Evolutionary conservation across 1,284 basidiomycete species (phyloP).

Genomic region (Tylopilus orsonianus): DNA sequence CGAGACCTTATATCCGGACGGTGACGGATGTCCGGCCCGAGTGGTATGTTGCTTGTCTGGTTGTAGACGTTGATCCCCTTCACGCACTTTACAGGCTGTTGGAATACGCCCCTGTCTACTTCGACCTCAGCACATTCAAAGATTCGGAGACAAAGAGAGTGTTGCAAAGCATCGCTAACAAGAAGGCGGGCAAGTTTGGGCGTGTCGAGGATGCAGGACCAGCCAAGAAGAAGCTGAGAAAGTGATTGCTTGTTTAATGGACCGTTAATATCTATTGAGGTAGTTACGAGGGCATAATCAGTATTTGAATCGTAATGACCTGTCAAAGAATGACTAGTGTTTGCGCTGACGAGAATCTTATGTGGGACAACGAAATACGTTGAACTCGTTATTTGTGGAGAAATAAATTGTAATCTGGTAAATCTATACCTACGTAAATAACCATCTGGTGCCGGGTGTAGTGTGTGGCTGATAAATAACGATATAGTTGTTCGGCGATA

Average conservation of each 20-base stretch:
- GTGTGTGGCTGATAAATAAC: background rate
- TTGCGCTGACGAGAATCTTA: too few relatives aligned
- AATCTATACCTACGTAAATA: too few relatives aligned
- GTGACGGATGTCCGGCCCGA: slow-evolving; percentile 88
- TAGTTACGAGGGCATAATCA: too few relatives aligned
- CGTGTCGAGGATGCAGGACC: slow-evolving; percentile 26
- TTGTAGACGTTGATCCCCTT: background rate
- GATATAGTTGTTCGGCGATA: background rate
- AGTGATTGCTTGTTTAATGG: background rate
- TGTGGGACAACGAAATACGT: too few relatives aligned
- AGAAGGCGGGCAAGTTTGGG: slow-evolving; percentile 37
- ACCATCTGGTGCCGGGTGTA: too few relatives aligned
- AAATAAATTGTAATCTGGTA: too few relatives aligned
- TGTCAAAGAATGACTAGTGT: too few relatives aligned
- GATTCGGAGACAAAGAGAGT: slow-evolving; percentile 76
- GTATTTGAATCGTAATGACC: too few relatives aligned
- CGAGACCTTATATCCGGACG: slow-evolving; percentile 86
- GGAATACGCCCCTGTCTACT: slow-evolving; percentile 82
- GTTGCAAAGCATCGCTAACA: slow-evolving; percentile 49
- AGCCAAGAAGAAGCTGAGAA: slow-evolving; percentile 33
- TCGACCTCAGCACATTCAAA: slow-evolving; percentile 64
- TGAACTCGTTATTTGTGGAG: too few relatives aligned
- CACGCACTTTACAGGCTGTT: slow-evolving; percentile 60
- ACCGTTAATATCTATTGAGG: too few relatives aligned
- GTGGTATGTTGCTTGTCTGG: slow-evolving; percentile 56